Base-by-base conservation (phyloP, 176 grass and related monocot genomes). In the Tillandsia leiboldiana region DNA sequence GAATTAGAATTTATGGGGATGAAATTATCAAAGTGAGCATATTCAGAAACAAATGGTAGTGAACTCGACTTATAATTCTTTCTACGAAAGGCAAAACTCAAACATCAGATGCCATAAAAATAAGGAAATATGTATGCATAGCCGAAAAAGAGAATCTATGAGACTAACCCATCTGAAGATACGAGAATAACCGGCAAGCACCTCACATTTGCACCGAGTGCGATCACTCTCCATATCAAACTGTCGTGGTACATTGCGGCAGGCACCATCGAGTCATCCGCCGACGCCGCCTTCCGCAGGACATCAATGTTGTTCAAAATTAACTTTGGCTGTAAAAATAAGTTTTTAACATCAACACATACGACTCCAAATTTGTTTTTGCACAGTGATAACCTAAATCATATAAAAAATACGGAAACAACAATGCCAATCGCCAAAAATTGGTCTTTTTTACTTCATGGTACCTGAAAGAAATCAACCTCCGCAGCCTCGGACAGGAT, bases 231-330 rank as follows among this genome's bases (percentile, higher is more conserved):
- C 89, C 89, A 93, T 63, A 97, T 93, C 24, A 97, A 83, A 70
- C 79, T 96, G 71, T 97, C 94, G 81, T 93, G 94, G 63, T 93
- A 97, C 59, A 87, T 71, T 15, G 79, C 75, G 1, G 84, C 89
- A 1, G 84, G 84, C 51, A 97, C 82, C 68, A 86, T 87, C 1
- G 74, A 89, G 3, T 87, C 86, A 72, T 96, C 89, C 64, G 74
- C 13, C 0, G 79, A 87, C 9, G 17, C 18, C 10, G 82, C 89
- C 74, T 87, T 97, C 53, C 87, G 78, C 54, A 97, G 80, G 50
- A 77, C 74, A 63, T 97, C 89, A 27, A 97, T 83, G 74, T 97
- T 97, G 82, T 86, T 97, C 72, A 92, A 78, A 79, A 97, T 78
- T 75, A 97, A 74, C 71, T 97, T 97, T 18, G 94, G 94, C 94